phyloP scores from a whole-genome alignment of 768 basidiomycete genomes.

The Clitopilus hobsonii region DNA sequence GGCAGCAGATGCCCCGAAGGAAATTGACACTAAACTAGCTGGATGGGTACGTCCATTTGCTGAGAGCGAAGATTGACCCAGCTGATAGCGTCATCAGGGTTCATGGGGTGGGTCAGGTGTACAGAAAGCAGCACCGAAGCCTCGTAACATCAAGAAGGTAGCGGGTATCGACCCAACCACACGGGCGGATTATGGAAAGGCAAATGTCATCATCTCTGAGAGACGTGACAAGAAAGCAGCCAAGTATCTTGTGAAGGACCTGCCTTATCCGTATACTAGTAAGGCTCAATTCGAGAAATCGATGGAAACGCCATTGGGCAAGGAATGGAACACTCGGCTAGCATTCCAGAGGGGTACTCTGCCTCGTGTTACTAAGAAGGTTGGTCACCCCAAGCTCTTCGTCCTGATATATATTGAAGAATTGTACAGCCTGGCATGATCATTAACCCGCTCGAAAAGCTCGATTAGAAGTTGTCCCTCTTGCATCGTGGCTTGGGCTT shows the following conservation, averaged over 20 bases:
- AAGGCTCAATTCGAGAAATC: constrained; percentile 87
- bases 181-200: constrained; percentile 81
- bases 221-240: constrained; percentile 91
- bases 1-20: constrained; percentile 80
- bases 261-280: constrained; percentile 94
- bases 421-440: constrained; percentile 56
- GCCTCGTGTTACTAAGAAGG: constrained; percentile 87
- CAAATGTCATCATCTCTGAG: constrained; percentile 93
- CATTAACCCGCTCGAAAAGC: constrained; percentile 65
- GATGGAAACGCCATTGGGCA: constrained; percentile 77
- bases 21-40: constrained; percentile 85
- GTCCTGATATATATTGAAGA: constrained; percentile 4
- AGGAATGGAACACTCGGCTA: constrained; percentile 91
- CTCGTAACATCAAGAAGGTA: constrained; percentile 73
- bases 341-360: constrained; percentile 81
- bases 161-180: constrained; percentile 75
- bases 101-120: constrained; percentile 86
- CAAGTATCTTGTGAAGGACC: constrained; percentile 85
- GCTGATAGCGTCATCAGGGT: constrained; percentile 46
- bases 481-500: too few relatives aligned
- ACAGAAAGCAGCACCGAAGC: constrained; percentile 54
- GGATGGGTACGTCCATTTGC: constrained; percentile 76
- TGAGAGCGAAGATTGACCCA: neutral
- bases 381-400: constrained; percentile 17
- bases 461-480: constrained; percentile 10